Conservation (phyloP, 257 asterid species). For the Prunella vulgaris region DNA sequence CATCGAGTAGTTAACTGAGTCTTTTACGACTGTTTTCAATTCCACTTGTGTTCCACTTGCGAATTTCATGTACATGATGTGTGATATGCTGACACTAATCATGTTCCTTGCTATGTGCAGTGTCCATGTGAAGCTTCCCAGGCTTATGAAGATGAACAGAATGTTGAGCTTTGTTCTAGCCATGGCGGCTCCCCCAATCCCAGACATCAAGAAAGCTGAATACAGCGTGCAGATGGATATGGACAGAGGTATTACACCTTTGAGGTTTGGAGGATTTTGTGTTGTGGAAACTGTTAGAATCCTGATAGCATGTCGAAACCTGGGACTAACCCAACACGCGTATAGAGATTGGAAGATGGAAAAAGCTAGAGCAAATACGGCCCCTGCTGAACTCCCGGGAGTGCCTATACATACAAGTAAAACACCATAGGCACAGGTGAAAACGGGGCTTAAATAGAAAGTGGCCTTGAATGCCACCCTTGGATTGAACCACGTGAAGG, state of each 20-base stretch:
- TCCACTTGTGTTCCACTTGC: conserved; percentile 33
- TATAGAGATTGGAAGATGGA: conserved; percentile 36
- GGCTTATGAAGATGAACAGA: conserved; percentile 35
- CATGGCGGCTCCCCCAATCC: conserved; percentile 42
- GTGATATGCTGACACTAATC: conserved; percentile 37
- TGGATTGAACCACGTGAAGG: conserved; percentile 21
- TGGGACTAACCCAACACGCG: conserved; percentile 44
- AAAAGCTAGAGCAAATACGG: conserved; percentile 30
- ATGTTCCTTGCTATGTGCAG: conserved; percentile 37
- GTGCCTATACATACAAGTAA: conserved; percentile 39
- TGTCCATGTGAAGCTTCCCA: conserved; percentile 45
- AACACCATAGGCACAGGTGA: conserved; percentile 34
- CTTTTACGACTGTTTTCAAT: conserved; percentile 15
- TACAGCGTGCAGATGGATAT: conserved; percentile 26
- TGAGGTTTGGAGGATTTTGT: conserved; percentile 29
- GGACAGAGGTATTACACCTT: conserved; percentile 18
- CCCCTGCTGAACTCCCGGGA: conserved; percentile 33
- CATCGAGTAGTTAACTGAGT: conserved; percentile 32
- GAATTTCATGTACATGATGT: conserved; percentile 39
- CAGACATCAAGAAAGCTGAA: conserved; percentile 34
- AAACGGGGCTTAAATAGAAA: conserved; percentile 45
- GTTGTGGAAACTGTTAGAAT: conserved; percentile 27
- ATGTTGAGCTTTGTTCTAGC: conserved; percentile 23
- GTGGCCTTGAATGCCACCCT: conserved; percentile 28
- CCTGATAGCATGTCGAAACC: conserved; percentile 32